phyloP scores from a whole-genome alignment of 768 basidiomycete genomes.

The Mycena polygramma region DNA sequence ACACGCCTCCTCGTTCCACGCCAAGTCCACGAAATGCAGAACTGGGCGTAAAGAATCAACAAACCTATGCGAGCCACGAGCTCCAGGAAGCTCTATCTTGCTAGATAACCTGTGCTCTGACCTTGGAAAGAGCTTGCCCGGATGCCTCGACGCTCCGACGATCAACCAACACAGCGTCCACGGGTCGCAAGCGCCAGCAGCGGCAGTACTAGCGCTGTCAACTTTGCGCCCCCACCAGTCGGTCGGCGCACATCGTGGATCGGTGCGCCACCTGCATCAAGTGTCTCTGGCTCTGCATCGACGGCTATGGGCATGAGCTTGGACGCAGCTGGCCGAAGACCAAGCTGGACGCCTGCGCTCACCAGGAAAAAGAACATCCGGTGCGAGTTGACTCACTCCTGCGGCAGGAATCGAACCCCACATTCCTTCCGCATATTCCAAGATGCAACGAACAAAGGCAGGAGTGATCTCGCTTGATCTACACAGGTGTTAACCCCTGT shows the following conservation, averaged over 20 bases:
- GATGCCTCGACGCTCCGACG: conserved; percentile 11
- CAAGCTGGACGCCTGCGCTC: conserved; percentile 37
- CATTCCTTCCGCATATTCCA: too few relatives aligned
- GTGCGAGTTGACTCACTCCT: too few relatives aligned
- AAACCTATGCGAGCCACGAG: not conserved
- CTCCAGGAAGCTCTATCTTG: not conserved
- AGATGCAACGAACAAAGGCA: too few relatives aligned
- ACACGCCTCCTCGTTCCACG: conserved; percentile 6
- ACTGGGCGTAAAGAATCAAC: too few relatives aligned
- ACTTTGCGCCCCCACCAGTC: conserved; percentile 26
- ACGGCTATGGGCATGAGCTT: not conserved
- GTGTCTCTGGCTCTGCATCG: not conserved
- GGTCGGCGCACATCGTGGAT: conserved; percentile 25
- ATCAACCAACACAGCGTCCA: not conserved
- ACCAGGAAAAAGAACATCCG: too few relatives aligned
- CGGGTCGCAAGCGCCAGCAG: conserved; percentile 3
- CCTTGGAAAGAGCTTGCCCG: not conserved
- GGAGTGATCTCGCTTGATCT: too few relatives aligned
- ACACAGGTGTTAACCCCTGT: too few relatives aligned
- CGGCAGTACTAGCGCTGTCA: conserved; percentile 1
- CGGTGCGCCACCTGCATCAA: not conserved
- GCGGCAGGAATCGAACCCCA: too few relatives aligned
- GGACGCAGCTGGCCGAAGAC: conserved; percentile 11
- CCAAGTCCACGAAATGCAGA: not conserved
- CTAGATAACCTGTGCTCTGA: not conserved